Conservation (phyloP, 1,284 basidiomycete species). For the Meira miltonrushii region DNA sequence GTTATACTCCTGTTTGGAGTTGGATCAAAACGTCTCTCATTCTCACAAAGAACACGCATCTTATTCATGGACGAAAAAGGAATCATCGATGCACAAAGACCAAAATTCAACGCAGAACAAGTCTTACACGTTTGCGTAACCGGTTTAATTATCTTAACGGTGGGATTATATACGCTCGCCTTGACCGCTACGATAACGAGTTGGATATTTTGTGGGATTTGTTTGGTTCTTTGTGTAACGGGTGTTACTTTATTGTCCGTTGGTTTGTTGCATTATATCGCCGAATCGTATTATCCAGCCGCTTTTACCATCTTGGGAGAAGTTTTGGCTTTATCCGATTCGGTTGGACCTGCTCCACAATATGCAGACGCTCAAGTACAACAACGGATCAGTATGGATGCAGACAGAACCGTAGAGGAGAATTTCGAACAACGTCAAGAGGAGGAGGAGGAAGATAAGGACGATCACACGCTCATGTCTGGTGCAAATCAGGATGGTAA, state of each 20-base stretch:
- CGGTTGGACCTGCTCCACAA: neutral
- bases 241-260: neutral
- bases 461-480: constrained; percentile 4
- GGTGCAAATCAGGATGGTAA: constrained; percentile 1
- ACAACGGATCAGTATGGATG: neutral
- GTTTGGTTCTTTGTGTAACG: neutral
- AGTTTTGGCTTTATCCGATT: constrained; percentile 1
- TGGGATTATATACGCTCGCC: constrained; percentile 23
- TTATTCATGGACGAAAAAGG: constrained; percentile 27
- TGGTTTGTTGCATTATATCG: neutral
- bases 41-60: neutral
- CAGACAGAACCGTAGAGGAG: too few species aligned
- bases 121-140: constrained; percentile 17
- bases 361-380: too few species aligned
- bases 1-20: constrained; percentile 13
- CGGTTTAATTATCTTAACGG: neutral
- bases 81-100: constrained; percentile 26
- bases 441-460: neutral
- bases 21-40: neutral
- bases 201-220: constrained; percentile 1
- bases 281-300: constrained; percentile 4
- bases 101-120: constrained; percentile 22
- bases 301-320: neutral
- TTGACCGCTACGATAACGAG: constrained; percentile 7
- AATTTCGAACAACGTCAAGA: neutral